These are phyloP conservation scores for Salix purpurea DNA, from an alignment of 345 rosid species.

Conservation along the genomic window DNA sequence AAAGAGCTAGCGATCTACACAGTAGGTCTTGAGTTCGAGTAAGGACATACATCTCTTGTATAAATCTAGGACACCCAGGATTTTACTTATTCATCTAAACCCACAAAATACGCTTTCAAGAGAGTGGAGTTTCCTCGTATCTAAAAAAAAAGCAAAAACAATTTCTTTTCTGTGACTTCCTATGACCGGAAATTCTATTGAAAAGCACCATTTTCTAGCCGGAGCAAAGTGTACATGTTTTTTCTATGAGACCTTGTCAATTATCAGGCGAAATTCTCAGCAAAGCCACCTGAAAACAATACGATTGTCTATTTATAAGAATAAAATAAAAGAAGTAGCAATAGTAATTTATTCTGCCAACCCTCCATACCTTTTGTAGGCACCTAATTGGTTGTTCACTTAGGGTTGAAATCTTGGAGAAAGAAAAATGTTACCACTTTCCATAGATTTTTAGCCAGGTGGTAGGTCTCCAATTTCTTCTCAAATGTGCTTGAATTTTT, in stretches of 20 bases:
- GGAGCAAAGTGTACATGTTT: background rate
- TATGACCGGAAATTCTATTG: background rate
- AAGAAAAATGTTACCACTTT: background rate
- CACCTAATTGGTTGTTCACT: background rate
- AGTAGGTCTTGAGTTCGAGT: too few species aligned
- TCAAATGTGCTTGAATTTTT: too few species aligned
- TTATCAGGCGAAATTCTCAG: background rate
- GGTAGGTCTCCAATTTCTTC: background rate
- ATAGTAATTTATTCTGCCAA: background rate
- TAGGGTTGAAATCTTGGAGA: background rate
- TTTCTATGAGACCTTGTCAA: background rate
- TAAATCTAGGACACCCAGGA: accelerated
- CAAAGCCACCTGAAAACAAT: background rate
- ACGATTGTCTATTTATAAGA: background rate
- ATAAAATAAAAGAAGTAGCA: background rate
- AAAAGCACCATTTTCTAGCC: background rate
- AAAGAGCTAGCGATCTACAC: accelerated
- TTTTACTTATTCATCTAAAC: too few species aligned
- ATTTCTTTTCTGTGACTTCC: too few species aligned
- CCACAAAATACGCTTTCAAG: accelerated
- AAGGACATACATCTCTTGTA: too few species aligned
- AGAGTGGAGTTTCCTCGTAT: too few species aligned
- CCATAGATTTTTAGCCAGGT: background rate
- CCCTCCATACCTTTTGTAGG: background rate
- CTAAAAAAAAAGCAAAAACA: too few species aligned